phyloP scores from a whole-genome alignment of 352 stramenopile genomes.

The Phytophthora capsici region DNA sequence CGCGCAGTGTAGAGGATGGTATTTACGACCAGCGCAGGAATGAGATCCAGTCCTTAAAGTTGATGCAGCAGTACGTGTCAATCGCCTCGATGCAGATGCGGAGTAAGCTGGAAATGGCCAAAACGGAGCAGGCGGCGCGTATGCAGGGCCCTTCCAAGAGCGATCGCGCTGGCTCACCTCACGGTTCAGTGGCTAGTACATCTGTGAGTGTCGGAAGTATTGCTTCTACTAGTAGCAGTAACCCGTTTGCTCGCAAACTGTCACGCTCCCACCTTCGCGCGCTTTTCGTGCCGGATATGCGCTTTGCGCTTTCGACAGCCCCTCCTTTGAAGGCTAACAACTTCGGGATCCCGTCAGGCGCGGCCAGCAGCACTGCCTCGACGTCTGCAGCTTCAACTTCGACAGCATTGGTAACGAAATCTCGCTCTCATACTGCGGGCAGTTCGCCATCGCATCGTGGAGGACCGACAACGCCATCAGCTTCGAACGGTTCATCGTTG shows the following conservation, averaged over 20 bases:
- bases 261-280: conserved; percentile 64
- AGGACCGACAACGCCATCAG: conserved; percentile 17
- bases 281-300: conserved; percentile 71
- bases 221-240: conserved; percentile 36
- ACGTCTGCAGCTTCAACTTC: conserved; percentile 30
- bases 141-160: conserved; percentile 61
- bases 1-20: conserved; percentile 30
- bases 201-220: conserved; percentile 34
- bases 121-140: conserved; percentile 77
- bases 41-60: conserved; percentile 76
- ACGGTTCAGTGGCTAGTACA: conserved; percentile 30
- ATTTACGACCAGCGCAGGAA: conserved; percentile 79
- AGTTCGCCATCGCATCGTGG: conserved; percentile 33
- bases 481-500: conserved; percentile 19
- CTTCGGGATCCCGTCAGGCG: conserved; percentile 38
- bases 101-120: conserved; percentile 87
- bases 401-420: conserved; percentile 52
- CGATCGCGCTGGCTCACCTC: conserved; percentile 36
- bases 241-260: conserved; percentile 63
- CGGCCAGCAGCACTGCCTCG: conserved; percentile 19
- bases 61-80: conserved; percentile 90
- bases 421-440: conserved; percentile 26
- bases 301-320: conserved; percentile 62
- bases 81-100: conserved; percentile 91
- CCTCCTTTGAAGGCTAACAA: conserved; percentile 54